Conservation (phyloP, 2,329 filamentous ascomycete species). For the Neonectria punicea region DNA sequence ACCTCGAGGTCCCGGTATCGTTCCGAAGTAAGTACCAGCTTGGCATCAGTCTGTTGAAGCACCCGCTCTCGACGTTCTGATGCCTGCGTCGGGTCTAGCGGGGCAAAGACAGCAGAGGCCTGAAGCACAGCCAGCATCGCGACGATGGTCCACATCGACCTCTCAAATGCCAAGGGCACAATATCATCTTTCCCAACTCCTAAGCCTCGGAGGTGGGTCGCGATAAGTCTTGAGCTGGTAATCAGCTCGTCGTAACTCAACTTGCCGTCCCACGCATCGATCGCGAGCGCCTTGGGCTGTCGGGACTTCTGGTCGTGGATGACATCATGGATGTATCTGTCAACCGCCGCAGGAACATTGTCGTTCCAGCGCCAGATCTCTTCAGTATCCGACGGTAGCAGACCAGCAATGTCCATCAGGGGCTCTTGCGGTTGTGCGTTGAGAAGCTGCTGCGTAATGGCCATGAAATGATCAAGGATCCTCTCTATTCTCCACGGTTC, state of each 20-base stretch:
- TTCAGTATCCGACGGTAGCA: not conserved
- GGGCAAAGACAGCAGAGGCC: not conserved
- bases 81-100: not conserved
- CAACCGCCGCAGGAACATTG: conserved; percentile 13
- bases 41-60: not conserved
- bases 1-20: conserved; percentile 6
- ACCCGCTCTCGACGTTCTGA: not conserved
- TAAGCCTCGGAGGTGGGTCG: not conserved
- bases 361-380: conserved; percentile 35
- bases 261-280: conserved; percentile 28
- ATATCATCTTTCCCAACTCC: not conserved
- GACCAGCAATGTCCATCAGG: not conserved
- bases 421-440: not conserved
- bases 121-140: not conserved
- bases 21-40: not conserved
- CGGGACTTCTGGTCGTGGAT: conserved; percentile 20
- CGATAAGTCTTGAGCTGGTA: not conserved
- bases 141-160: conserved; percentile 3
- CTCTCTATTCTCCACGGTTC: conserved; percentile 7
- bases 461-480: conserved; percentile 1
- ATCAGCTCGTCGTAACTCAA: not conserved
- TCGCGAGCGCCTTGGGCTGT: conserved; percentile 43
- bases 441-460: conserved; percentile 8
- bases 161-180: conserved; percentile 1
- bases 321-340: conserved; percentile 35